Base-by-base conservation (phyloP, 2,329 filamentous ascomycete species). In the Tolypocladium capitatum region DNA sequence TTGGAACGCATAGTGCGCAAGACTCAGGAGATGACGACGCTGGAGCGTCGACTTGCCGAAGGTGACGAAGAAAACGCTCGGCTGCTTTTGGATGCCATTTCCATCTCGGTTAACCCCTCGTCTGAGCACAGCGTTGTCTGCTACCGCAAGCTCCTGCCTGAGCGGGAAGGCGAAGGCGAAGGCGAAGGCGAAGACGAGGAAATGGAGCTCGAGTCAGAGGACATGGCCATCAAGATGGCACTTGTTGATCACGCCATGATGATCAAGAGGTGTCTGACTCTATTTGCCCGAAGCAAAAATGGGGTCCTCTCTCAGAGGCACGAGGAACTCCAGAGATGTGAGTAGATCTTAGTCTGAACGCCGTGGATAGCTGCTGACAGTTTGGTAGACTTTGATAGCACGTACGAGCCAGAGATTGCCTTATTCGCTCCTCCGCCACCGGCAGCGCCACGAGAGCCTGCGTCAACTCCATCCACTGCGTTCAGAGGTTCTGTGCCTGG, bases 1-100 rank as follows among this genome's bases (percentile, higher is more conserved):
- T 73, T 97, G 51, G 91, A 97, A 63, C 82, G 91, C 16, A 91
- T 92, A 31, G 83, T 87, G 56, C 81, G 90, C 50, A 96, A 96
- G 70, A 94, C 91, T 1, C 80, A 86, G 49, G 91, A 97, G 65
- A 78, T 97, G 69, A 72, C 79, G 1, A 67, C 75, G 1, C 70
- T 95, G 1, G 88, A 94, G 62, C 86, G 83, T 62, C 81, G 81
- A 45, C 73, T 91, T 9, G 68, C 73, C 1, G 81, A 86, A 21
- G 84, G 84, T 5, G 86, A 91, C 48, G 80, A 87, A 33, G 77
- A 82, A 9, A 77, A 79, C 40, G 76, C 83, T 16, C 76, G 79
- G 38, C 70, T 81, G 42, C 72, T 96, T 32, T 76, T 87, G 1
- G 86, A 92, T 55, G 83, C 86, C 11, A 72, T 95, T 30, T 78